Conservation (phyloP, 768 basidiomycete genomes). For the Tephrocybe rancida region DNA sequence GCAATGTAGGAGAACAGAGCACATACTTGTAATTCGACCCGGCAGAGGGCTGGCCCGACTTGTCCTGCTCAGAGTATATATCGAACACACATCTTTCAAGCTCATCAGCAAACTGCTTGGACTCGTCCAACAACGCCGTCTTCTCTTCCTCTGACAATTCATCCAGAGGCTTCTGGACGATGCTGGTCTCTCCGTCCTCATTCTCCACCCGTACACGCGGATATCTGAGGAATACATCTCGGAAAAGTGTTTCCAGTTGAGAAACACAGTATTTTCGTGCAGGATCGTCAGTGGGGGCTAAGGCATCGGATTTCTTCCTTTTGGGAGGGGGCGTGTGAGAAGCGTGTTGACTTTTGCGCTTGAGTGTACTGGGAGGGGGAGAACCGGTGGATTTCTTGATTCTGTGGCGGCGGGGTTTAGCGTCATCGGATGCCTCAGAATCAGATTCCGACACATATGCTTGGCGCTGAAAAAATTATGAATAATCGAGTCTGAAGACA, state of each 20-base stretch:
- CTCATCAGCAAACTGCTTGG: conserved; percentile 66
- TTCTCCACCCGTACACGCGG: conserved; percentile 49
- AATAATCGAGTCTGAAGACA: conserved; percentile 10
- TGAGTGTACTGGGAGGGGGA: conserved; percentile 38
- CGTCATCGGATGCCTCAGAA: conserved; percentile 34
- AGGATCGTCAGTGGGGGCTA: conserved; percentile 62
- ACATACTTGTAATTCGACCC: conserved; percentile 81
- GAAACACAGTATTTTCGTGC: conserved; percentile 78
- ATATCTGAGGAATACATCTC: conserved; percentile 71
- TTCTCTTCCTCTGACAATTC: conserved; percentile 65
- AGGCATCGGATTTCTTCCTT: conserved; percentile 44
- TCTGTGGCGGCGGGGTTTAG: conserved; percentile 28
- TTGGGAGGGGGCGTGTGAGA: conserved; percentile 46
- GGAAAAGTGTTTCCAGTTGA: conserved; percentile 74
- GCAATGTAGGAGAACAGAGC: neutral
- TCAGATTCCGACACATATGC: conserved; percentile 46
- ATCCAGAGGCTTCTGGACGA: conserved; percentile 47
- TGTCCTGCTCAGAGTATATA: conserved; percentile 77
- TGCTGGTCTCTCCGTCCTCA: conserved; percentile 22
- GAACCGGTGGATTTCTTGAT: conserved; percentile 30
- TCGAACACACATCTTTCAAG: conserved; percentile 81
- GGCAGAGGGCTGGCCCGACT: conserved; percentile 60
- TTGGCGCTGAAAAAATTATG: conserved; percentile 37
- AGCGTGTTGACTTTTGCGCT: conserved; percentile 55
- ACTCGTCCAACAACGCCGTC: conserved; percentile 52